Evolutionary conservation across 495 filamentous ascomycete genomes (phyloP).

Genomic region (Podospora tetraspora): DNA sequence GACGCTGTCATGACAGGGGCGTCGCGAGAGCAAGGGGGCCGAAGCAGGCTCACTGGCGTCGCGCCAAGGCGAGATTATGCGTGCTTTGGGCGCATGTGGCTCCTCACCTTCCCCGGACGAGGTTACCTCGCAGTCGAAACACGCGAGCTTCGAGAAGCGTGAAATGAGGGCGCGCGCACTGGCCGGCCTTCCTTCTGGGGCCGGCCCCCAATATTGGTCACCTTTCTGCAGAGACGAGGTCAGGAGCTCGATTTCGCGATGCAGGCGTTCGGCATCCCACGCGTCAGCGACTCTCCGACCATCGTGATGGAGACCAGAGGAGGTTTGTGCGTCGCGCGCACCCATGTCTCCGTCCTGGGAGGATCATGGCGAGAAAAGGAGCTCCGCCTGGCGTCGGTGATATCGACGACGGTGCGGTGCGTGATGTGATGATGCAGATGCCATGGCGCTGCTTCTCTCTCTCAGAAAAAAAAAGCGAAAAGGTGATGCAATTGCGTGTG

Average conservation of each 20-base stretch:
- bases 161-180: background rate
- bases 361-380: background rate
- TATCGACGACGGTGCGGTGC: background rate
- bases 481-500: background rate
- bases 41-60: background rate
- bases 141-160: background rate
- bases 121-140: background rate
- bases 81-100: background rate
- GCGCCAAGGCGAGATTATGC: background rate
- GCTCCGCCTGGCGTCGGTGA: background rate
- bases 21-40: background rate
- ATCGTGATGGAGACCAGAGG: background rate
- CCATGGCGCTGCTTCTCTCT: background rate
- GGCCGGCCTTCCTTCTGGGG: background rate
- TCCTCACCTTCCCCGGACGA: background rate
- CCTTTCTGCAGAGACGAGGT: background rate
- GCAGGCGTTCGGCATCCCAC: background rate
- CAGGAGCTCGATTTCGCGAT: background rate
- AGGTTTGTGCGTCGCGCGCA: background rate
- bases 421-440: background rate
- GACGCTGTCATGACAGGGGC: background rate
- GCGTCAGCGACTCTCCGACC: background rate
- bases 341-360: background rate
- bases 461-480: background rate
- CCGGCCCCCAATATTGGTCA: background rate